phyloP scores from a whole-genome alignment of 495 filamentous ascomycete species.

The Hyaloscypha variabilis region DNA sequence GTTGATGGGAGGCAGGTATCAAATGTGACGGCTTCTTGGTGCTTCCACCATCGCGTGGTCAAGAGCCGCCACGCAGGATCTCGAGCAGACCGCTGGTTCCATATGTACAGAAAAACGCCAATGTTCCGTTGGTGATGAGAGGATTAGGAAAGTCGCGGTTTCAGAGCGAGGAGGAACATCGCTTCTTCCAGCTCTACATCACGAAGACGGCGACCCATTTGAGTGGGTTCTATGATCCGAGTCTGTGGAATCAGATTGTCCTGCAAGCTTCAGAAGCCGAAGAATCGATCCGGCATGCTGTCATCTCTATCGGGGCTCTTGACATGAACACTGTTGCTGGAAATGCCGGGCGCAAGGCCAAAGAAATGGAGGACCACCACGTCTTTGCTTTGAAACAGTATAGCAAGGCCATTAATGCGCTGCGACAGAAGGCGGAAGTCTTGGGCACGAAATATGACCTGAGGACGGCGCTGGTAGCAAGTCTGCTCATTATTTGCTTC shows the following conservation, averaged over 20 bases:
- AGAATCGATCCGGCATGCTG: neutral
- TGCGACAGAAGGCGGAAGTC: neutral
- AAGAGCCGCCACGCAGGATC: neutral
- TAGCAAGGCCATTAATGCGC: conserved; percentile 2
- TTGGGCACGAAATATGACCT: neutral
- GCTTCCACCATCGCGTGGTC: neutral
- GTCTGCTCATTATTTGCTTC: conserved; percentile 2
- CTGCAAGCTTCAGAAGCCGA: neutral
- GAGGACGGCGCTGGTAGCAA: neutral
- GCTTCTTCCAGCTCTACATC: neutral
- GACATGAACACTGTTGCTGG: neutral
- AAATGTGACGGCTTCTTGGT: neutral
- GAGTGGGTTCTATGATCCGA: neutral
- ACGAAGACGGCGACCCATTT: neutral
- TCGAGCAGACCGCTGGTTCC: neutral
- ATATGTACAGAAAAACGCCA: neutral
- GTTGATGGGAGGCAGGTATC: neutral
- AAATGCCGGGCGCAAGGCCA: no score
- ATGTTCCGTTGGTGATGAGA: neutral
- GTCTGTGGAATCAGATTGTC: neutral
- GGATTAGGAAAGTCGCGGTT: neutral
- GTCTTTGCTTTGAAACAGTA: conserved; percentile 2
- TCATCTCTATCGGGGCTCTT: neutral
- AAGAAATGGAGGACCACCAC: neutral
- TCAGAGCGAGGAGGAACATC: neutral